Percentiles rank a stretch among this genome's conserved stretches.
phyloP scores from a whole-genome alignment of 1,139 yeast genomes.

The Komagataea norvegica region DNA sequence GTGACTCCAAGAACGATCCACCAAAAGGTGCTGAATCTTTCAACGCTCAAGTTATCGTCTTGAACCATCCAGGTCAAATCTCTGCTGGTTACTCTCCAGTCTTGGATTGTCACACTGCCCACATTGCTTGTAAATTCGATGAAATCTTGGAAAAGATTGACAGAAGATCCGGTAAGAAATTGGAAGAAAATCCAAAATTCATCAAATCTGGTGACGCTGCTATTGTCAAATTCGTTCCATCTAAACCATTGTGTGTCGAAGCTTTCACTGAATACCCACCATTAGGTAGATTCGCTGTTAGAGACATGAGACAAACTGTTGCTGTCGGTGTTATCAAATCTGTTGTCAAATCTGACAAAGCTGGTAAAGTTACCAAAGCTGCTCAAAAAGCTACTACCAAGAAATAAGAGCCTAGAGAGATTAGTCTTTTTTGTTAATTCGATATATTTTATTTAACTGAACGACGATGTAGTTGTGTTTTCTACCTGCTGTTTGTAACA shows the following conservation, averaged over 20 bases:
- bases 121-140: slow-evolving; percentile 89
- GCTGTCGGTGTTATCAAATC: slow-evolving; percentile 99
- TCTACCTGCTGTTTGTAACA: too few species aligned
- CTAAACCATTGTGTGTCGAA: slow-evolving; percentile 97
- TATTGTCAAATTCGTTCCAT: slow-evolving; percentile 83
- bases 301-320: slow-evolving; percentile 99
- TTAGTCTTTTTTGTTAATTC: too few species aligned
- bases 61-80: slow-evolving; percentile 94
- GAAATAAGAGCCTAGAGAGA: slow-evolving; percentile 56
- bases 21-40: slow-evolving; percentile 78
- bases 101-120: slow-evolving; percentile 93
- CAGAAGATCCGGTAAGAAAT: slow-evolving; percentile 89
- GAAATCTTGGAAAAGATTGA: slow-evolving; percentile 83
- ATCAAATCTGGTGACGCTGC: slow-evolving; percentile 94
- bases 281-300: slow-evolving; percentile 97
- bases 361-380: slow-evolving; percentile 99
- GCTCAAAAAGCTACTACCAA: slow-evolving; percentile 97
- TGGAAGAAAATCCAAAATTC: slow-evolving; percentile 80
- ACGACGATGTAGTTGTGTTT: too few species aligned
- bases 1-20: slow-evolving; percentile 95
- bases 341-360: slow-evolving; percentile 89
- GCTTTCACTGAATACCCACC: slow-evolving; percentile 90
- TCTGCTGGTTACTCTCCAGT: slow-evolving; percentile 93
- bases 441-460: too few species aligned
- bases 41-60: slow-evolving; percentile 86